These are phyloP conservation scores for Zygotorulaspora mrakii DNA, from an alignment of 1,139 yeast genomes.

Conservation along the genomic window DNA sequence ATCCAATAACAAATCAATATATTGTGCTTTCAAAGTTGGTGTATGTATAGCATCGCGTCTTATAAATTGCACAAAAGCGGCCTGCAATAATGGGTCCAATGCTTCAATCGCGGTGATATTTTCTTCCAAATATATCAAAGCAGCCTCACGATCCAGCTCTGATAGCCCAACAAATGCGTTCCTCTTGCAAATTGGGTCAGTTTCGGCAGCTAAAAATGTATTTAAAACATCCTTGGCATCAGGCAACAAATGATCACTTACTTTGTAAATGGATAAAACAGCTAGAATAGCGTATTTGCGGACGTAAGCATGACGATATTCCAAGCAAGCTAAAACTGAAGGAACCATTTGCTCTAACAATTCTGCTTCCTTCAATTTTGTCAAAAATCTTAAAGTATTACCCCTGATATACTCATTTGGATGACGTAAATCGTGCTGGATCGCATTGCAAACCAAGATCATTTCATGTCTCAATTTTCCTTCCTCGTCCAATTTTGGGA, in stretches of 20 bases:
- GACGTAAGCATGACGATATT: constrained; percentile 96
- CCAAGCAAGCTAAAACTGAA: constrained; percentile 83
- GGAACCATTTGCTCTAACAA: constrained; percentile 94
- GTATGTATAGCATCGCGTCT: constrained; percentile 70
- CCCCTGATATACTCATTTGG: constrained; percentile 98
- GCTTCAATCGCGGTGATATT: constrained; percentile 58
- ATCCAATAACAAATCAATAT: constrained; percentile 68
- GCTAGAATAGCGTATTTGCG: constrained; percentile 97
- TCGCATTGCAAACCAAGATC: constrained; percentile 97
- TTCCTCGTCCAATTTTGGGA: constrained; percentile 81
- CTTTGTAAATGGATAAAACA: constrained; percentile 74
- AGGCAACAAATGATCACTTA: constrained; percentile 83
- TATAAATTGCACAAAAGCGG: constrained; percentile 87
- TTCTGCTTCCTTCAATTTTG: constrained; percentile 89
- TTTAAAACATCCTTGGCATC: constrained; percentile 86
- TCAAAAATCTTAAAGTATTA: constrained; percentile 84
- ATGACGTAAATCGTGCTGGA: constrained; percentile 95
- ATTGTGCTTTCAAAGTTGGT: constrained; percentile 64
- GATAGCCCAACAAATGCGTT: constrained; percentile 91
- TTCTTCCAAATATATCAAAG: constrained; percentile 75
- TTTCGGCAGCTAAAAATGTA: constrained; percentile 72
- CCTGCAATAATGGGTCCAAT: constrained; percentile 82
- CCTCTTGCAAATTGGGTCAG: constrained; percentile 91
- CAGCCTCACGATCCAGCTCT: constrained; percentile 77
- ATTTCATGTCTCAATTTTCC: constrained; percentile 97